A percentile compares a stretch with the other conserved stretches of the same genome.
Conservation (phyloP, 371 early-diverging fungal species). For the Syncephalis plumigaleata region DNA sequence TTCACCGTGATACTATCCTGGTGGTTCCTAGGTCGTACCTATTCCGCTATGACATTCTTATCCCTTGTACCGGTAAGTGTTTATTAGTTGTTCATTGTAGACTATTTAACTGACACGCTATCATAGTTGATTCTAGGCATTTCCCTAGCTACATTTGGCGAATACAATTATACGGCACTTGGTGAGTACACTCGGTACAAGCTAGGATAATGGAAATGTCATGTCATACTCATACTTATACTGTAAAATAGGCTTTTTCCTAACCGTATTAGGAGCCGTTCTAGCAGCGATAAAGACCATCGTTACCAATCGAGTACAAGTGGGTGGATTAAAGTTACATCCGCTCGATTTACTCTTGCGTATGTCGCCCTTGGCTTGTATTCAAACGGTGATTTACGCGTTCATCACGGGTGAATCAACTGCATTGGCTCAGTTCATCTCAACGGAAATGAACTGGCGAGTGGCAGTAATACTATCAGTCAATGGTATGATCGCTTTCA, state of each 20-base stretch:
- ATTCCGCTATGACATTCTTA: conserved; percentile 33
- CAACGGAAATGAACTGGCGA: conserved; percentile 19
- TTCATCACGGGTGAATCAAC: conserved; percentile 48
- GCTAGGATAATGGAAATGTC: not conserved
- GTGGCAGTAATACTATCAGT: conserved; percentile 33
- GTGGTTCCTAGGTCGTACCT: conserved; percentile 30
- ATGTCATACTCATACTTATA: not conserved
- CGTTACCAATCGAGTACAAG: conserved; percentile 66
- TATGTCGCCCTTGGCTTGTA: conserved; percentile 65
- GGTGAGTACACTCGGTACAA: conserved; percentile 10
- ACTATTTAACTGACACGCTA: too few species aligned
- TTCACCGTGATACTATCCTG: conserved; percentile 54
- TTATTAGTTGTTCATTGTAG: too few species aligned
- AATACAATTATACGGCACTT: conserved; percentile 51
- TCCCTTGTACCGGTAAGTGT: conserved; percentile 29
- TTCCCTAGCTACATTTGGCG: conserved; percentile 65
- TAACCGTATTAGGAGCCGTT: conserved; percentile 66
- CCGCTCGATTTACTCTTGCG: conserved; percentile 65
- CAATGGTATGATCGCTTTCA: conserved; percentile 73
- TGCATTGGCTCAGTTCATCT: conserved; percentile 24
- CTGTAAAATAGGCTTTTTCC: conserved; percentile 30
- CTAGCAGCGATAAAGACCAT: conserved; percentile 70
- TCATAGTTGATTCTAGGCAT: conserved; percentile 59
- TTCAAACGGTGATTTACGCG: conserved; percentile 51
- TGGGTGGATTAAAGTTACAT: conserved; percentile 56